Evolutionary conservation across 2,329 filamentous ascomycete species (phyloP), one percentile per base, ranked within the genome.

Genomic region (Mycosphaerella sp.): DNA sequence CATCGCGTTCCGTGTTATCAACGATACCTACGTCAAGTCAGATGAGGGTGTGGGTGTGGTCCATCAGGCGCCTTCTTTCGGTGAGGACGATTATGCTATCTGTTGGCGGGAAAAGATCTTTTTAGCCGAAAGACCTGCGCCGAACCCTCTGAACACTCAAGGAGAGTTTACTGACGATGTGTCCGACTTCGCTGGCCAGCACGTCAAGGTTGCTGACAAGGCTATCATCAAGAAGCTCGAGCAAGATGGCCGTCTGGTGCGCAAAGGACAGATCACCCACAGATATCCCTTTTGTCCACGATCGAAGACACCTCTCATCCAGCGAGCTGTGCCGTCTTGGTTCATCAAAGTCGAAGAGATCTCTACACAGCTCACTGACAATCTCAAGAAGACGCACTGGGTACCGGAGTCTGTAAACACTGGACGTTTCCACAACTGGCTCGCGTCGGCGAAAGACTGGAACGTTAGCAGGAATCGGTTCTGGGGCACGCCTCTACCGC

Each of bases 31-130:
- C 64, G 90, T 96, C 52, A 93, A 87, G 21, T 82, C 86, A 27
- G 89, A 93, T 54, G 89, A 88, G 64, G 91, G 91, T 82, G 88
- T 89, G 30, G 91, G 91, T 65, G 86, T 97, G 56, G 91, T 97
- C 40, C 91, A 97, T 70, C 89, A 96, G 70, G 80, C 91, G 4
- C 91, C 91, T 2, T 89, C 89, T 1, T 96, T 91, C 66, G 91
- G 91, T 79, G 88, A 96, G 71, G 91, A 96, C 59, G 91, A 97
- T 84, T 96, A 95, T 75, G 85, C 84, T 59, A 82, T 93, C 53
- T 87, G 86, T 7, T 70, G 89, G 54, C 82, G 85, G 51, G 76
- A 81, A 41, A 90, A 89, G 37, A 79, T 95, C 61, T 85, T 96
- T 65, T 85, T 71, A 56, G 85, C 89, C 59, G 79, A 81, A 52